A percentile compares a stretch with the other conserved stretches of the same genome.
Conservation (phyloP, 495 filamentous ascomycete species). For the Penicillium steckii region DNA sequence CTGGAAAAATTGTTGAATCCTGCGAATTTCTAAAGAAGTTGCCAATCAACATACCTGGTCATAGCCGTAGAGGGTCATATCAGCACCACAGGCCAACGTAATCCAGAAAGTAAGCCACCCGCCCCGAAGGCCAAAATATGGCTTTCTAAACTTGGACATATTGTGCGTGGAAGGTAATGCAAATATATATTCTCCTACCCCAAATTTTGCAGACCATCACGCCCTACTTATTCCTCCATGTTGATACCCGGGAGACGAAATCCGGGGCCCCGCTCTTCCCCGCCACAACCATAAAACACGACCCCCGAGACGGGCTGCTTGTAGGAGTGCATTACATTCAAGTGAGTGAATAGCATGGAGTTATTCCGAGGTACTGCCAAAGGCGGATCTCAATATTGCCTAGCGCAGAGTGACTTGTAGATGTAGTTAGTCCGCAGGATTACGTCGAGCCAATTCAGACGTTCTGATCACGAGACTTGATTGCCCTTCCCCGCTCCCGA, state of each 20-base stretch:
- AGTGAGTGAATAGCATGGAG: too few relatives aligned
- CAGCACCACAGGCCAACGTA: slow-evolving; percentile 16
- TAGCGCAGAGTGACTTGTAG: too few relatives aligned
- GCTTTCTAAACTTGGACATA: slow-evolving; percentile 5
- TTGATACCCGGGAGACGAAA: not conserved
- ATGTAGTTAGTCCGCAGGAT: too few relatives aligned
- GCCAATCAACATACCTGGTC: slow-evolving; percentile 6
- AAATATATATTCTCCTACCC: not conserved
- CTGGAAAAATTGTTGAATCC: not conserved
- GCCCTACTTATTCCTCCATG: not conserved
- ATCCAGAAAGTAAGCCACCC: slow-evolving; percentile 25
- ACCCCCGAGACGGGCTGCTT: not conserved
- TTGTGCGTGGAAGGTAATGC: too few relatives aligned
- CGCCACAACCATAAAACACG: not conserved
- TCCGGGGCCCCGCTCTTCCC: not conserved
- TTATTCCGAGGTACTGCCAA: too few relatives aligned
- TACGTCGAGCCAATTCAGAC: too few relatives aligned
- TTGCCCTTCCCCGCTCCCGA: too few relatives aligned
- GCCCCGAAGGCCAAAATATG: slow-evolving; percentile 20
- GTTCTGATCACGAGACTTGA: too few relatives aligned
- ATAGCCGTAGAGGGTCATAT: slow-evolving; percentile 18
- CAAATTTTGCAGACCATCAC: not conserved
- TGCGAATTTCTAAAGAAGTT: not conserved
- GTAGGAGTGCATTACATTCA: not conserved
- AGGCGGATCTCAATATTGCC: too few relatives aligned